Conservation (phyloP, 1,284 basidiomycete genomes). For the Ustilago loliicola region DNA sequence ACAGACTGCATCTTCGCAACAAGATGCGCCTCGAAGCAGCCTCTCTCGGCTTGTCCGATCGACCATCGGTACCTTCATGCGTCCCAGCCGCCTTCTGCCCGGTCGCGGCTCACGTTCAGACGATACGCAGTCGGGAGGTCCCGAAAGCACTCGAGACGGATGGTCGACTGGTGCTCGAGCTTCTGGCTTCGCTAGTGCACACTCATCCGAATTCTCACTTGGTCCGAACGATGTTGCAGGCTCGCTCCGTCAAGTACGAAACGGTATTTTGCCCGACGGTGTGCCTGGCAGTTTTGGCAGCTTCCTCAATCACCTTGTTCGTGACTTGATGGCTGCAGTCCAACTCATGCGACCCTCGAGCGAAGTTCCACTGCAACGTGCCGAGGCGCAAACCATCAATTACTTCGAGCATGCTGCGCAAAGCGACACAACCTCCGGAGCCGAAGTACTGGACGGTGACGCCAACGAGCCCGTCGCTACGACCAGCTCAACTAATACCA, state of each 20-base stretch:
- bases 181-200: background rate
- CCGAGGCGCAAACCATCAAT: constrained; percentile 26
- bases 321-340: constrained; percentile 60
- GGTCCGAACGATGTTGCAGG: constrained; percentile 53
- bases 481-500: background rate
- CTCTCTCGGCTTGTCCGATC: constrained; percentile 39
- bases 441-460: constrained; percentile 44
- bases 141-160: constrained; percentile 7
- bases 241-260: constrained; percentile 51
- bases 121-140: background rate
- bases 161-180: constrained; percentile 6
- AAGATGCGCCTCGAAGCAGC: constrained; percentile 18
- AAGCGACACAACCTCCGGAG: constrained; percentile 27
- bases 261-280: constrained; percentile 52
- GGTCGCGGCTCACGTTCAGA: constrained; percentile 11
- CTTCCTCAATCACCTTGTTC: constrained; percentile 60
- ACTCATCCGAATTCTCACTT: constrained; percentile 33
- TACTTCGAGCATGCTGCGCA: constrained; percentile 44
- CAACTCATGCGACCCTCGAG: constrained; percentile 43
- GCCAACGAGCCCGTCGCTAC: background rate
- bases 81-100: constrained; percentile 37
- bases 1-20: constrained; percentile 7
- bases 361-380: constrained; percentile 17
- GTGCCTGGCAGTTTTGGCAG: constrained; percentile 62
- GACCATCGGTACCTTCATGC: constrained; percentile 33